Base-by-base conservation (phyloP, 2,329 filamentous ascomycete species). In the Fonsecaea pedrosoi region DNA sequence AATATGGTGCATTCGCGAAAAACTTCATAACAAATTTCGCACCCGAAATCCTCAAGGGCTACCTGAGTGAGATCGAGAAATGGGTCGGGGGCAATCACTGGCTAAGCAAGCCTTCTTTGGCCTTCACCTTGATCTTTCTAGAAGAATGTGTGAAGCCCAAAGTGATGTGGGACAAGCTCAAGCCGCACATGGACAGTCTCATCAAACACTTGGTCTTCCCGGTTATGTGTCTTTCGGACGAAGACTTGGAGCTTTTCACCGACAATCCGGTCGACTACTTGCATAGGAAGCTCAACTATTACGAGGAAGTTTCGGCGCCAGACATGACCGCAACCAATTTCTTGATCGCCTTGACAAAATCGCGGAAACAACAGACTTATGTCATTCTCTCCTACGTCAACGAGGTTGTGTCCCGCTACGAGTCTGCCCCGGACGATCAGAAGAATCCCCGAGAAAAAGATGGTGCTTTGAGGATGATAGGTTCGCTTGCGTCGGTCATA, bases 101-200 rank as follows among this genome's bases (percentile, higher is more conserved):
- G 95, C 85, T 99, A 70, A 98, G 94, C 85, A 92, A 94, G 77
- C 92, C 94, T 45, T 95, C 94, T 73, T 83, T 98, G 69, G 96
- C 93, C 8, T 96, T 96, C 80, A 98, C 92, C 0, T 86, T 99
- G 68, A 90, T 95, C 72, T 99, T 96, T 82, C 84, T 99, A 76
- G 95, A 99, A 78, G 95, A 99, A 81, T 97, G 94, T 77, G 92
- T 98, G 74, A 94, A 95, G 77, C 95, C 95, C 55, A 98, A 97
- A 84, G 89, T 92, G 69, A 99, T 97, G 88, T 99, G 95, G 95
- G 87, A 89, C 70, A 89, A 96, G 74, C 86, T 99, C 73, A 96
- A 96, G 82, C 91, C 93, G 50, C 94, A 99, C 79, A 88, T 97
- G 79, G 93, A 93, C 72, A 96, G 92, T 76, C 86, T 99, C 60